Evolutionary conservation across 1,284 basidiomycete species (phyloP), one percentile per base, ranked within the genome.

Genomic region (Sporisorium exsertum): DNA sequence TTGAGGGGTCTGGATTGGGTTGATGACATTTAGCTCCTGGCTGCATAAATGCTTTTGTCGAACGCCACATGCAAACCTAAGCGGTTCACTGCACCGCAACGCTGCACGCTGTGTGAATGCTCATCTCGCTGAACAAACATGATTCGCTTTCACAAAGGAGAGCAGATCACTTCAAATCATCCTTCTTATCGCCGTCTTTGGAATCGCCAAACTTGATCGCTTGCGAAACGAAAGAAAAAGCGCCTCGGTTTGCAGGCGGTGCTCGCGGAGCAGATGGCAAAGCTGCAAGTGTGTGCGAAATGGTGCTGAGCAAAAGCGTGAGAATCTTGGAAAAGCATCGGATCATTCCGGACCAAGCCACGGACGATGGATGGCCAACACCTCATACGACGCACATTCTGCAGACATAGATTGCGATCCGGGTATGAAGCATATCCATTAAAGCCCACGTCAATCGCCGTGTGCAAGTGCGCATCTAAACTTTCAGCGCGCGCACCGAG

Each of bases 401-500:
- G 7, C 13, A 20, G 16, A n/a, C 13, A 15, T 16, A 5, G 9
- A 37, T 37, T 6, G 22, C 37, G n/a, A 33, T 27, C 22, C 26
- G 60, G 60, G 46, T 55, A 63, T 56, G 18, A 50, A 15, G 60
- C 46, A 43, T 42, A 35, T 46, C 22, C 20, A 47, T 40, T 56
- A 20, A 42, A n/a, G 15, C 37, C 4, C 22, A 24, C 22, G 10
- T 3, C 10, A 22, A 12, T 10, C 9, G 43, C 10, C 24, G 43
- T 45, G 43, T 16, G 20, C 3, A 24, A 22, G n/a, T 33, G 50
- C 27, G 26, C n/a, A 12, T 51, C 52, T 32, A 77, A 2, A 77
- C 75, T 24, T 74, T 73, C 37, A 77, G 71, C 29, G 67, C 71
- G 2, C 75, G 59, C 16, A 77, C 75, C 16, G 75, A 71, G 42